Evolutionary conservation across 768 basidiomycete genomes (phyloP).

Genomic region (Polyporus arcularius): DNA sequence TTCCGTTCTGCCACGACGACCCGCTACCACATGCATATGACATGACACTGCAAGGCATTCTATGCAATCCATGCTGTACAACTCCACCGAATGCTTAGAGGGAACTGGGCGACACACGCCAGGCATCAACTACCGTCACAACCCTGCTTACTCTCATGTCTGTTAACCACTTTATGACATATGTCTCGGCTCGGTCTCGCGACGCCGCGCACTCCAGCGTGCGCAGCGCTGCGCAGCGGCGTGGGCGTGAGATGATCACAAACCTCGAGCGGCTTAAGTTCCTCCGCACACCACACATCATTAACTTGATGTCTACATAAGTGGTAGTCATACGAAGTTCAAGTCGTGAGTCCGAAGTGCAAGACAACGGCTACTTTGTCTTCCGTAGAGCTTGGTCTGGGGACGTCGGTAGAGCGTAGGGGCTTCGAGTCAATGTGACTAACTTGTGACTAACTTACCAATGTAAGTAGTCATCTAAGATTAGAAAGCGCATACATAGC

Average conservation of each 20-base stretch:
- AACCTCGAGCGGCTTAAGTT: no score
- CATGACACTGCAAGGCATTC: slow-evolving; percentile 27
- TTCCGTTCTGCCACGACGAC: slow-evolving; percentile 19
- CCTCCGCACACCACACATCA: no score
- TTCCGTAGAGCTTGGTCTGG: no score
- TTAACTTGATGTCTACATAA: no score
- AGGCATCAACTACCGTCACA: no score
- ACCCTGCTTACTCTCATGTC: no score
- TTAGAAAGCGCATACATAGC: slow-evolving; percentile 14
- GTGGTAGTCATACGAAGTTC: no score
- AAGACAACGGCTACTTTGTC: no score
- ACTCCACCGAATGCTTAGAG: not conserved
- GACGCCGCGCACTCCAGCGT: not conserved
- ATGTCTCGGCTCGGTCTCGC: not conserved
- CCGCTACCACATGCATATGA: slow-evolving; percentile 32
- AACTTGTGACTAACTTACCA: slow-evolving; percentile 9
- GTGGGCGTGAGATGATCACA: not conserved
- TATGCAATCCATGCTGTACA: slow-evolving; percentile 33
- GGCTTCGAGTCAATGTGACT: slow-evolving; percentile 7
- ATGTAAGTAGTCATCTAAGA: slow-evolving; percentile 11
- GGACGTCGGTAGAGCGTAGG: no score
- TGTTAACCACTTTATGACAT: not conserved
- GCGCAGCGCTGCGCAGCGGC: not conserved
- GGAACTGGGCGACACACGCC: no score
- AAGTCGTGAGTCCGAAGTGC: no score